Evolutionary conservation across 192 early-diverging fungal species (phyloP).

Genomic region (Obelidium mucronatum): DNA sequence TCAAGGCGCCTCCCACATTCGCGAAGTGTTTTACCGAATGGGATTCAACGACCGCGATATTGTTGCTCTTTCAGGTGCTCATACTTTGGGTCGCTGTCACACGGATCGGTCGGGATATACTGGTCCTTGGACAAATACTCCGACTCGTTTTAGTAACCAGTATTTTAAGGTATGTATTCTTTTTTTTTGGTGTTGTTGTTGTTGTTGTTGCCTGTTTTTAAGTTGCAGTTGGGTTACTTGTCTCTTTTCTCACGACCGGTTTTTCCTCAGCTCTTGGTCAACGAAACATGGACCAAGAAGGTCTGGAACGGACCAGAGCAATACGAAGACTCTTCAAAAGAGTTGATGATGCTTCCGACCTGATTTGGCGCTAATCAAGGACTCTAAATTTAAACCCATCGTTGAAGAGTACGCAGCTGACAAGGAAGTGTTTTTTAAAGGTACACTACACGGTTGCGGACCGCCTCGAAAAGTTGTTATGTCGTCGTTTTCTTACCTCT

Average conservation of each 20-base stretch:
- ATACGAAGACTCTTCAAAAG: conserved; percentile 76
- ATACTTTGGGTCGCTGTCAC: conserved; percentile 59
- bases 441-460: no score
- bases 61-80: conserved; percentile 60
- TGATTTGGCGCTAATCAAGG: conserved; percentile 66
- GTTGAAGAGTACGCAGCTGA: conserved; percentile 73
- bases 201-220: conserved; percentile 46
- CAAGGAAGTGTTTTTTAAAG: conserved; percentile 70
- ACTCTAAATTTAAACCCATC: conserved; percentile 62
- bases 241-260: neutral
- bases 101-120: conserved; percentile 45
- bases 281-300: neutral
- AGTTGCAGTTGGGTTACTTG: conserved; percentile 37
- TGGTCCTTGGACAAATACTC: conserved; percentile 82
- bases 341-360: conserved; percentile 61
- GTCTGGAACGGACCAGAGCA: conserved; percentile 82
- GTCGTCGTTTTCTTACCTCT: neutral
- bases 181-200: conserved; percentile 58
- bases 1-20: conserved; percentile 62
- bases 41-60: conserved; percentile 82
- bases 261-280: conserved; percentile 65
- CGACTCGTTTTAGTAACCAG: conserved; percentile 89
- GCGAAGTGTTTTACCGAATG: conserved; percentile 63
- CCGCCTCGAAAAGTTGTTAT: no score
- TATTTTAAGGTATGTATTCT: no score